Percentiles rank a stretch among this genome's conserved stretches.
phyloP scores from a whole-genome alignment of 2,329 filamentous ascomycete genomes.

The Diaporthe humulicola region DNA sequence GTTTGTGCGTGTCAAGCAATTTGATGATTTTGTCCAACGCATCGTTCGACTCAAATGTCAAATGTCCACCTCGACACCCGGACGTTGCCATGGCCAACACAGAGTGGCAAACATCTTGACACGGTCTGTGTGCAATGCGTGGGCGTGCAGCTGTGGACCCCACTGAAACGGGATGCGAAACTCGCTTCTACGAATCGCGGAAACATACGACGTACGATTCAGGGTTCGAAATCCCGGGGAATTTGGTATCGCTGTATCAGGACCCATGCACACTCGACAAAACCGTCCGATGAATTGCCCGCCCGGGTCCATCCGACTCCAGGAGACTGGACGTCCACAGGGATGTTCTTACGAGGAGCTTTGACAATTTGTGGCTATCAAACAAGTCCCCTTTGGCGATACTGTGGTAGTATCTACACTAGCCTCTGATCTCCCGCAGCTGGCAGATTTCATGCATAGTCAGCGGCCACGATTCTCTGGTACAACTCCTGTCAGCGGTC shows the following conservation, averaged over 20 bases:
- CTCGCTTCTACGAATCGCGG: constrained; percentile 22
- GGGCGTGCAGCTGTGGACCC: constrained; percentile 11
- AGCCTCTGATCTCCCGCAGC: constrained; percentile 27
- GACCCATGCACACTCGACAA: constrained; percentile 18
- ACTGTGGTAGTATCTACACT: not conserved
- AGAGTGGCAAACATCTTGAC: constrained; percentile 23
- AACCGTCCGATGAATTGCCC: constrained; percentile 7
- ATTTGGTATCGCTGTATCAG: constrained; percentile 25
- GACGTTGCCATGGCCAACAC: not conserved
- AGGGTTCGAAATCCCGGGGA: constrained; percentile 12
- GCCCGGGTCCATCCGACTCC: constrained; percentile 15
- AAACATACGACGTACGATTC: constrained; percentile 32
- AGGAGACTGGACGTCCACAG: constrained; percentile 10
- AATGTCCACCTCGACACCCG: not conserved
- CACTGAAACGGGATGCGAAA: constrained; percentile 29
- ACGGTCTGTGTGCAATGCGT: constrained; percentile 15
- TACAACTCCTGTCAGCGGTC: constrained; percentile 29
- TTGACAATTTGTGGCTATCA: constrained; percentile 21
- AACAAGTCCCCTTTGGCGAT: constrained; percentile 12
- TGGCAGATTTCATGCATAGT: constrained; percentile 13
- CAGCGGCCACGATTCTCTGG: not conserved
- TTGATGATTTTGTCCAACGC: constrained; percentile 5
- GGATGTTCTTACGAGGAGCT: constrained; percentile 20
- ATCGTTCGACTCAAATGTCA: constrained; percentile 6
- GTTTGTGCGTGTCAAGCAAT: not conserved